These are phyloP conservation scores for Fusarium sp. DNA, from an alignment of 2,329 filamentous ascomycete species.

Conservation along the genomic window DNA sequence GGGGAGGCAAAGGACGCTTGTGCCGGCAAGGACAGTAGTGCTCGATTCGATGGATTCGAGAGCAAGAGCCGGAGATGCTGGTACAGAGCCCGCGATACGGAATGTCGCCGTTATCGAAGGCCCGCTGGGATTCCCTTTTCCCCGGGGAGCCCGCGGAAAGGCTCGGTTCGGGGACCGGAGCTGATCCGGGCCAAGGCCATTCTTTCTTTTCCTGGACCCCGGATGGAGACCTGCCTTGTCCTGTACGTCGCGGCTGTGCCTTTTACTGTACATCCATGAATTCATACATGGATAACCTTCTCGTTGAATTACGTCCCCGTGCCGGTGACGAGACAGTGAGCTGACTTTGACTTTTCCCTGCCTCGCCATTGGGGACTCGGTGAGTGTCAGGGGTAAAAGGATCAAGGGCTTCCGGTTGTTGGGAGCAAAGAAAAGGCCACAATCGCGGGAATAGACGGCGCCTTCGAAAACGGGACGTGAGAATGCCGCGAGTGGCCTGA, in stretches of 20 bases:
- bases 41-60: background rate
- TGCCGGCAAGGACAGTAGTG: background rate
- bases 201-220: background rate
- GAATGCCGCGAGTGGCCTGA: constrained; percentile 29
- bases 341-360: constrained; percentile 10
- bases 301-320: background rate
- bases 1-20: background rate
- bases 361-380: constrained; percentile 12
- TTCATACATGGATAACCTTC: background rate
- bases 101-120: constrained; percentile 18
- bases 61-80: background rate
- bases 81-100: background rate
- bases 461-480: background rate
- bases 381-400: background rate
- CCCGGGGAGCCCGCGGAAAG: constrained; percentile 38
- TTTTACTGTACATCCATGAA: background rate
- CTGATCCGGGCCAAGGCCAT: constrained; percentile 15
- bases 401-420: constrained; percentile 12
- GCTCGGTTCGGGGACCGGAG: constrained; percentile 43
- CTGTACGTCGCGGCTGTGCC: background rate
- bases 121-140: constrained; percentile 20
- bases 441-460: constrained; percentile 27
- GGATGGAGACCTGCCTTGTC: background rate
- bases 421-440: constrained; percentile 23
- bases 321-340: background rate